A percentile compares a stretch with the other conserved stretches of the same genome.
Conservation (phyloP, 768 basidiomycete species). For the Rhizopogon sp. region DNA sequence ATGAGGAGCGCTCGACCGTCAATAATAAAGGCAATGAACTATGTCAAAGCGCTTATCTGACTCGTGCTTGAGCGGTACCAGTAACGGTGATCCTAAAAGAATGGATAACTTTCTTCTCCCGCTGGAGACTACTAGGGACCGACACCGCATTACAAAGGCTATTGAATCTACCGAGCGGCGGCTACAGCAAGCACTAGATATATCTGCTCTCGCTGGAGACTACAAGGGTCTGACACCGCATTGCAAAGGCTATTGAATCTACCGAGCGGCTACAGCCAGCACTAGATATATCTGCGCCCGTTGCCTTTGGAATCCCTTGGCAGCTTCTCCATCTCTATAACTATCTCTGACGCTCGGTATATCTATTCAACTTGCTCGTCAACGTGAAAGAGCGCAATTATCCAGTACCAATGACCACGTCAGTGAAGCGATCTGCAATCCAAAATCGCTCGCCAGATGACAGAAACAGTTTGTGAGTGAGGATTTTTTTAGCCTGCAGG, state of each 20-base stretch:
- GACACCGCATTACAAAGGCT: background rate
- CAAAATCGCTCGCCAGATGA: background rate
- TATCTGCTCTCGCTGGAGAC: background rate
- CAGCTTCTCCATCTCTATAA: background rate
- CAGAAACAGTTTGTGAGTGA: background rate
- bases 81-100: no score
- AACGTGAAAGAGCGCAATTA: background rate
- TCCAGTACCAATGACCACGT: background rate
- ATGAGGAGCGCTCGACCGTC: background rate
- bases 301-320: background rate
- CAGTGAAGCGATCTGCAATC: background rate
- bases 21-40: background rate
- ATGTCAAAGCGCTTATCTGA: no score
- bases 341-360: background rate
- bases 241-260: background rate
- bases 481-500: background rate
- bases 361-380: background rate
- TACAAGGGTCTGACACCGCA: background rate
- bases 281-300: background rate
- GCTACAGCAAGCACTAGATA: background rate
- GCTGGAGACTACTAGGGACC: no score
- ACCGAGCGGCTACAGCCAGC: background rate
- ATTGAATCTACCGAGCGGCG: background rate
- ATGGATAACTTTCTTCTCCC: no score
- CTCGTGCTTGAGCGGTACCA: no score